Evolutionary conservation across 2,329 filamentous ascomycete genomes (phyloP).

Genomic region (Ascocoryne sarcoides): DNA sequence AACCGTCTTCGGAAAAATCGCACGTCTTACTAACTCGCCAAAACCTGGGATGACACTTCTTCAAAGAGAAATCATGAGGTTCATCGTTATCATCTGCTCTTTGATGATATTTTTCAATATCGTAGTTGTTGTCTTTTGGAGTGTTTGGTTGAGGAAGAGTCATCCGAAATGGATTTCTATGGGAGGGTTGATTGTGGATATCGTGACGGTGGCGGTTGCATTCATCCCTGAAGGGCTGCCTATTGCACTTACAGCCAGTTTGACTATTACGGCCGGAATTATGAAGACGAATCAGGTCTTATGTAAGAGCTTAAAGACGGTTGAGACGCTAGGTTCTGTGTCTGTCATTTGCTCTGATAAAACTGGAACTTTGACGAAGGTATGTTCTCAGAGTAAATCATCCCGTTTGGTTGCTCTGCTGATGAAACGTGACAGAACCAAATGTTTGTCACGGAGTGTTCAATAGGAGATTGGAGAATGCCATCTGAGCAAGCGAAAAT

Average conservation of each 20-base stretch:
- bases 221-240: conserved; percentile 68
- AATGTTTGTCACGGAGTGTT: conserved; percentile 63
- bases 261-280: conserved; percentile 67
- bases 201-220: conserved; percentile 61
- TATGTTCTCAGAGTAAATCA: conserved; percentile 1
- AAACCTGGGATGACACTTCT: conserved; percentile 58
- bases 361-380: conserved; percentile 56
- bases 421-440: conserved; percentile 40
- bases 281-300: conserved; percentile 70
- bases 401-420: not conserved
- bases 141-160: conserved; percentile 53
- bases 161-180: conserved; percentile 65
- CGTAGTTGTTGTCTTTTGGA: conserved; percentile 59
- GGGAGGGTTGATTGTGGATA: conserved; percentile 59
- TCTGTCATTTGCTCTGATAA: conserved; percentile 70
- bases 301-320: conserved; percentile 70
- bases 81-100: conserved; percentile 58
- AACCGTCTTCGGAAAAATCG: conserved; percentile 68
- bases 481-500: conserved; percentile 37
- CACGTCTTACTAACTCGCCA: conserved; percentile 59
- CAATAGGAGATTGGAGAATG: conserved; percentile 43
- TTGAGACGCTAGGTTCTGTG: conserved; percentile 65
- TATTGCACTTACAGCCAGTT: conserved; percentile 56
- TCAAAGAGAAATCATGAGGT: conserved; percentile 63
- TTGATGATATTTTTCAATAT: conserved; percentile 58